Percentiles rank a stretch among this genome's conserved stretches.
Evolutionary conservation across 2,329 filamentous ascomycete species (phyloP).

Genomic region (Tolypocladium endophyticum): DNA sequence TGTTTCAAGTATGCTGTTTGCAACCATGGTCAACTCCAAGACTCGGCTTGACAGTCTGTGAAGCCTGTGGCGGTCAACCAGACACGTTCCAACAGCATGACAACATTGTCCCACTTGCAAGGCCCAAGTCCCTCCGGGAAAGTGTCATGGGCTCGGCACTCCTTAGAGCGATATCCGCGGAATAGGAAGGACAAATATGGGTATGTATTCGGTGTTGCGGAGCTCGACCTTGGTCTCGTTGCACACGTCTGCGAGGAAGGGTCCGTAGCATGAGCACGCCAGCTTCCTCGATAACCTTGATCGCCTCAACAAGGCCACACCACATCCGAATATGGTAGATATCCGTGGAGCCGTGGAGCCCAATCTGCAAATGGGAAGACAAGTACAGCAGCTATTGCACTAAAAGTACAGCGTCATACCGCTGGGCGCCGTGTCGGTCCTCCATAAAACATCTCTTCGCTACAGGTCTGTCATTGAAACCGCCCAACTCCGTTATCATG

Average conservation of each 20-base stretch:
- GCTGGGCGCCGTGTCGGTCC: conserved; percentile 1
- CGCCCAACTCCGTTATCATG: conserved; percentile 19
- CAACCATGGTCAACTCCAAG: neutral
- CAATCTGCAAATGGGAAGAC: conserved; percentile 13
- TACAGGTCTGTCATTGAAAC: conserved; percentile 7
- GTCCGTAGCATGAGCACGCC: neutral
- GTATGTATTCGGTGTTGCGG: neutral
- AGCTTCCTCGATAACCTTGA: neutral
- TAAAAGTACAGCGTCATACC: conserved; percentile 16
- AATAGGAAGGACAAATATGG: neutral
- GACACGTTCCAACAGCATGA: neutral
- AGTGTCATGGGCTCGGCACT: neutral
- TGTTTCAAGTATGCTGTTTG: neutral
- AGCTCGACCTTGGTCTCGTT: neutral
- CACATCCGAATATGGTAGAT: neutral
- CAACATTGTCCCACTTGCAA: neutral
- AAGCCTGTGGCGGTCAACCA: neutral
- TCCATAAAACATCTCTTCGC: neutral
- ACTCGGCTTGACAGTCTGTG: neutral
- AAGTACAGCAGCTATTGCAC: conserved; percentile 14
- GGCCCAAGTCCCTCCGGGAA: too few species aligned
- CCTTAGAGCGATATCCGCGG: neutral
- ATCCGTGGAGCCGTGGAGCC: conserved; percentile 5
- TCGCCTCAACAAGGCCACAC: neutral
- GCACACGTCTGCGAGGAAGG: neutral